Evolutionary conservation across 2,329 filamentous ascomycete species (phyloP).

Genomic region (Macrophomina tecta): DNA sequence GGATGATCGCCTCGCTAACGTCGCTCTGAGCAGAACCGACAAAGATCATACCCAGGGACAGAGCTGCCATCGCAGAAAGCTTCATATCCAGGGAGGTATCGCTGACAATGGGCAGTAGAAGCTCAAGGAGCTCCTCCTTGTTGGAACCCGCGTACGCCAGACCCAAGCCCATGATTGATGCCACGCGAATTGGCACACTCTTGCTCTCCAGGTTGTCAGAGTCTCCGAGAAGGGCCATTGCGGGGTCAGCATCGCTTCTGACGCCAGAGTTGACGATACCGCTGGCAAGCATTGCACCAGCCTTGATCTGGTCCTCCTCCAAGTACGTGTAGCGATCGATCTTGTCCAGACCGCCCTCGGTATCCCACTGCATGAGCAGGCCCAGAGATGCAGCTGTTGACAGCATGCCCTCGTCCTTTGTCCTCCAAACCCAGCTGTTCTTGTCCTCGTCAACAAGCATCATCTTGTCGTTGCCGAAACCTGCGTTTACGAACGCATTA

Average conservation of each 20-base stretch:
- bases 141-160: constrained; percentile 94
- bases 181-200: constrained; percentile 77
- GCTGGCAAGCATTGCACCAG: constrained; percentile 89
- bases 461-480: constrained; percentile 95
- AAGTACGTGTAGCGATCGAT: constrained; percentile 94
- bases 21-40: constrained; percentile 92
- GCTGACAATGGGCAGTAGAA: constrained; percentile 83
- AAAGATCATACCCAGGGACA: constrained; percentile 88
- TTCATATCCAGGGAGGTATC: constrained; percentile 91
- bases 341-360: constrained; percentile 88
- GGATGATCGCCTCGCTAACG: constrained; percentile 89
- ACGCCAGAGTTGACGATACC: constrained; percentile 97
- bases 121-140: constrained; percentile 84
- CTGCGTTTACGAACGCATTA: constrained; percentile 95
- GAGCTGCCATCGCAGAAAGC: constrained; percentile 91
- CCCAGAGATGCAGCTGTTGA: constrained; percentile 94
- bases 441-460: constrained; percentile 87
- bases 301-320: constrained; percentile 81
- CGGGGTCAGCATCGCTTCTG: constrained; percentile 85
- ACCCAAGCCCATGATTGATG: constrained; percentile 94
- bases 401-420: constrained; percentile 96
- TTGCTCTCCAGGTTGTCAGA: constrained; percentile 78
- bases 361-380: constrained; percentile 90
- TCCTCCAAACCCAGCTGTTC: constrained; percentile 98
- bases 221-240: constrained; percentile 83